phyloP scores from a whole-genome alignment of 805 yeast species.

The Ogataea nonfermentans region DNA sequence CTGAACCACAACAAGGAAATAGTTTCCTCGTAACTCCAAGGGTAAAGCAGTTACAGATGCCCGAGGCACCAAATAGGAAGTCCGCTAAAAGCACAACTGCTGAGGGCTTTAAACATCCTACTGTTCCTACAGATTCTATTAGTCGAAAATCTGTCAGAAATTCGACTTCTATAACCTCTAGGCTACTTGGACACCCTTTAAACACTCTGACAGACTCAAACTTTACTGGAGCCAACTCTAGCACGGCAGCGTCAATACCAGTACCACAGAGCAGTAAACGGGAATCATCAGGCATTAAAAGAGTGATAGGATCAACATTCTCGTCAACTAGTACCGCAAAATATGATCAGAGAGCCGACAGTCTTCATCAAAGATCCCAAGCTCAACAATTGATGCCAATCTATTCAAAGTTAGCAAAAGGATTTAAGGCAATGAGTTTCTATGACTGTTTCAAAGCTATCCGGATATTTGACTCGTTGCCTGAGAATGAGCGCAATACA shows the following conservation, averaged over 20 bases:
- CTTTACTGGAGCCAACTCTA: slow-evolving; percentile 16
- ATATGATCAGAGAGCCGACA: slow-evolving; percentile 13
- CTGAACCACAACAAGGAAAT: slow-evolving; percentile 23
- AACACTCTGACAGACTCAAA: slow-evolving; percentile 26
- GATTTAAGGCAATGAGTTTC: slow-evolving; percentile 55
- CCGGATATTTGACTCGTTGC: slow-evolving; percentile 60
- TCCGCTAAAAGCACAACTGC: slow-evolving; percentile 27
- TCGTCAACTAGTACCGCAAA: slow-evolving; percentile 8
- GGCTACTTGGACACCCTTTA: slow-evolving; percentile 28
- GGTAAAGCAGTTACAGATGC: slow-evolving; percentile 34
- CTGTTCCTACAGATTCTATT: slow-evolving; percentile 24
- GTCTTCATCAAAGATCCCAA: slow-evolving; percentile 5
- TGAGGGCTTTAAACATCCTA: slow-evolving; percentile 28
- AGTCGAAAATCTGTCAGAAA: slow-evolving; percentile 27
- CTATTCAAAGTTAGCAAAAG: slow-evolving; percentile 56
- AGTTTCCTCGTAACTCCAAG: slow-evolving; percentile 40
- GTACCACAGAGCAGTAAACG: slow-evolving; percentile 10
- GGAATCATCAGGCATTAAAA: slow-evolving; percentile 22
- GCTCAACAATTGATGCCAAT: slow-evolving; percentile 46
- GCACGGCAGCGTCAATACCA: slow-evolving; percentile 9
- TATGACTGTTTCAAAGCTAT: slow-evolving; percentile 84
- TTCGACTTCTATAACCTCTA: slow-evolving; percentile 31
- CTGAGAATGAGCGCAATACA: slow-evolving; percentile 59
- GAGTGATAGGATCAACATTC: slow-evolving; percentile 28
- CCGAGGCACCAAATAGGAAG: slow-evolving; percentile 41